Evolutionary conservation across 2,329 filamentous ascomycete genomes (phyloP).

Genomic region (Diplodia scrobiculata): DNA sequence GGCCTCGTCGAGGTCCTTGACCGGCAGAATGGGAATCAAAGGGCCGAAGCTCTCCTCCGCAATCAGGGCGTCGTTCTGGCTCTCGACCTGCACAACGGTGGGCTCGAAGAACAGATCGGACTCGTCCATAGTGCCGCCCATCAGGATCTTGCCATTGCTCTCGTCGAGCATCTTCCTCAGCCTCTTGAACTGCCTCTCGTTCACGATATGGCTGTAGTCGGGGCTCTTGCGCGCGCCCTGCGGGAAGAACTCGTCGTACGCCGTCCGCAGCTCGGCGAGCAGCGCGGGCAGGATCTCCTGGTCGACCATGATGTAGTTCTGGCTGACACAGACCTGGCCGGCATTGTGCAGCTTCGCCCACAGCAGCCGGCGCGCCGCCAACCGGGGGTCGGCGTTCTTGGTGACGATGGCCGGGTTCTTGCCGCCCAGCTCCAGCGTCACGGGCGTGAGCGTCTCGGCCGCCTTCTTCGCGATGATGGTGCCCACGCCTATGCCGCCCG

Average conservation of each 20-base stretch:
- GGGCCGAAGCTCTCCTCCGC: slow-evolving; percentile 88
- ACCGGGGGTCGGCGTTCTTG: slow-evolving; percentile 73
- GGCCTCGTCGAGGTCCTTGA: slow-evolving; percentile 79
- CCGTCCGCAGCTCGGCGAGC: slow-evolving; percentile 70
- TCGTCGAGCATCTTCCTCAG: slow-evolving; percentile 90
- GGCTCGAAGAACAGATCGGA: slow-evolving; percentile 82
- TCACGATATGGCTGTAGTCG: slow-evolving; percentile 80
- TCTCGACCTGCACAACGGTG: slow-evolving; percentile 83
- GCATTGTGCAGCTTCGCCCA: slow-evolving; percentile 88
- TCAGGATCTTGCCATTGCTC: slow-evolving; percentile 77
- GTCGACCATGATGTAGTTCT: slow-evolving; percentile 90
- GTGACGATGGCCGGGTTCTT: slow-evolving; percentile 90
- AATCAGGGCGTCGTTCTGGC: slow-evolving; percentile 74
- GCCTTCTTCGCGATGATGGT: slow-evolving; percentile 58
- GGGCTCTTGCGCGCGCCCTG: slow-evolving; percentile 74
- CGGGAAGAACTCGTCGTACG: slow-evolving; percentile 78
- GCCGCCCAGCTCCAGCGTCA: slow-evolving; percentile 87
- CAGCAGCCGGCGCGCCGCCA: slow-evolving; percentile 80
- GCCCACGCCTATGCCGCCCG: slow-evolving; percentile 75
- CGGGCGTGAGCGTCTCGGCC: slow-evolving; percentile 68
- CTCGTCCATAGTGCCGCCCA: slow-evolving; percentile 83
- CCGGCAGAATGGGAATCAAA: slow-evolving; percentile 79
- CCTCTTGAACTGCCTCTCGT: slow-evolving; percentile 74
- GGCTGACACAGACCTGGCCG: slow-evolving; percentile 88
- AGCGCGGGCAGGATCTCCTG: slow-evolving; percentile 70